phyloP scores from a whole-genome alignment of 1,284 basidiomycete genomes.

The Rhodotorula sp. region DNA sequence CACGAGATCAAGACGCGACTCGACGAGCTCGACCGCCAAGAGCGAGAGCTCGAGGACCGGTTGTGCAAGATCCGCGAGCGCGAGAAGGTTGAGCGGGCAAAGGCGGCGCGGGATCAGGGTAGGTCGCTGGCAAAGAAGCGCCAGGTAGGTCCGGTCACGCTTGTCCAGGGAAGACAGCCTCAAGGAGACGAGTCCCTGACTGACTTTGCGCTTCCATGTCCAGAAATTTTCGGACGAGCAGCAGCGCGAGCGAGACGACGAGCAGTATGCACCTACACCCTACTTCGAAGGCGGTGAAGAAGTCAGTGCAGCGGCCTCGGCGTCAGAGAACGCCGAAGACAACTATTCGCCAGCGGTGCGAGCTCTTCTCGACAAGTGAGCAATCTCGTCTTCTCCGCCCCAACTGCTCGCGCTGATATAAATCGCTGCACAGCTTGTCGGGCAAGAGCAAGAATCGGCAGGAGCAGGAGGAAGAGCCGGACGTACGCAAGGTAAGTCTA shows the following conservation, averaged over 20 bases:
- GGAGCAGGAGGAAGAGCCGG: conserved; percentile 46
- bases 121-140: conserved; percentile 62
- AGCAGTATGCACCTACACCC: conserved; percentile 65
- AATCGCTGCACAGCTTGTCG: neutral
- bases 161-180: neutral
- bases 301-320: conserved; percentile 44
- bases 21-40: conserved; percentile 45
- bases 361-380: conserved; percentile 76
- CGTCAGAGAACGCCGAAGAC: conserved; percentile 52
- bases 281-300: conserved; percentile 46
- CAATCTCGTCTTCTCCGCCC: conserved; percentile 12
- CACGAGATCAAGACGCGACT: conserved; percentile 49
- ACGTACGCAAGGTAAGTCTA: conserved; percentile 51
- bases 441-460: conserved; percentile 2
- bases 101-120: conserved; percentile 56
- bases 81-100: conserved; percentile 21
- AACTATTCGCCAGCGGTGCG: conserved; percentile 76
- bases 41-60: conserved; percentile 48
- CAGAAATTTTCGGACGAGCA: conserved; percentile 17
- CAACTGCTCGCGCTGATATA: too few relatives aligned
- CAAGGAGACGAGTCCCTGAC: neutral
- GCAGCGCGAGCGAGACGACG: conserved; percentile 54
- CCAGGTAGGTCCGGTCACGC: conserved; percentile 54
- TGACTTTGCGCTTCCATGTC: too few relatives aligned
- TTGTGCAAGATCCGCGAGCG: conserved; percentile 40